Percentiles rank a stretch among this genome's conserved stretches.
Evolutionary conservation across 2,329 filamentous ascomycete genomes (phyloP).

Genomic region (Pseudonectria foliicola): DNA sequence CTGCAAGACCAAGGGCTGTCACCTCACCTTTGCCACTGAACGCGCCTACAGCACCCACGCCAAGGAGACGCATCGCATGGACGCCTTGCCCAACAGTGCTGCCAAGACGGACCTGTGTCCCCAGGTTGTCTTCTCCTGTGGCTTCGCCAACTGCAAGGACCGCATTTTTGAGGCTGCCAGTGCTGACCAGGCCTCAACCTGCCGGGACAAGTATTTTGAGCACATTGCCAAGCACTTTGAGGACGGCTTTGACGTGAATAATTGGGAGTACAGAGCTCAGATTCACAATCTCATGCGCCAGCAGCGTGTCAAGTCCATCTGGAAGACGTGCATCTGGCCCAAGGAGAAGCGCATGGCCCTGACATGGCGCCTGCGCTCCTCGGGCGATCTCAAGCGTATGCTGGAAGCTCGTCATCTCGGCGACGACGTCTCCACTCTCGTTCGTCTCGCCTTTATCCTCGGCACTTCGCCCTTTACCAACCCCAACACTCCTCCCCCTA

Average conservation of each 20-base stretch:
- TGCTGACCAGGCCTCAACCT: constrained; percentile 28
- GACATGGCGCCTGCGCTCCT: constrained; percentile 34
- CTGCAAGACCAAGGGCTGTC: constrained; percentile 35
- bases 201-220: constrained; percentile 39
- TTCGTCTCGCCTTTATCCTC: constrained; percentile 37
- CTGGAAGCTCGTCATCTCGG: constrained; percentile 38
- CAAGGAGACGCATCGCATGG: constrained; percentile 36
- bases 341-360: constrained; percentile 35
- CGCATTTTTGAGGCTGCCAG: constrained; percentile 34
- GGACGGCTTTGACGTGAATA: constrained; percentile 33
- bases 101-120: constrained; percentile 35
- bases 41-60: constrained; percentile 38
- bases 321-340: constrained; percentile 40
- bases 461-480: constrained; percentile 34
- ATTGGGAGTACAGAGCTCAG: constrained; percentile 38
- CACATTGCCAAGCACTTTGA: constrained; percentile 41
- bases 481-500: constrained; percentile 29
- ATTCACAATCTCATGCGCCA: constrained; percentile 39
- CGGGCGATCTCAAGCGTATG: constrained; percentile 37
- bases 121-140: constrained; percentile 38
- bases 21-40: constrained; percentile 38
- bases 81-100: constrained; percentile 33
- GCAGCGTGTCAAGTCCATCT: constrained; percentile 34
- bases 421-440: constrained; percentile 33
- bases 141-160: constrained; percentile 36